Evolutionary conservation across 2,329 filamentous ascomycete genomes (phyloP).

Genomic region (Clarireedia sp.): DNA sequence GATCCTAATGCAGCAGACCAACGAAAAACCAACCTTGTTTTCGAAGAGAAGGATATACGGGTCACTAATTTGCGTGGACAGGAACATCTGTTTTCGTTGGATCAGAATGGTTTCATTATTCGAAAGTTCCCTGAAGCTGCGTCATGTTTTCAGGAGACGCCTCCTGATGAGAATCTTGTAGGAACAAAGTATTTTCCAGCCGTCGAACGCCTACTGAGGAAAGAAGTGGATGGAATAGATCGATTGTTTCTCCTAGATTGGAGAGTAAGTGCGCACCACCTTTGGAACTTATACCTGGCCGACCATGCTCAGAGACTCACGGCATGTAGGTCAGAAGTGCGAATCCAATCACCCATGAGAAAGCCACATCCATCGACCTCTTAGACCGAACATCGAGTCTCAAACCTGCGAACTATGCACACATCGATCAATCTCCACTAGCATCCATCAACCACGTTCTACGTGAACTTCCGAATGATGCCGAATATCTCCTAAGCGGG

Average conservation of each 20-base stretch:
- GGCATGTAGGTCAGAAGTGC: neutral
- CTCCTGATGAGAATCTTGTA: no score
- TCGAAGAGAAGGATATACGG: neutral
- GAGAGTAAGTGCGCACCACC: no score
- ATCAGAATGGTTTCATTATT: conserved; percentile 1
- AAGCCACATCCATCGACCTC: neutral
- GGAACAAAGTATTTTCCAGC: no score
- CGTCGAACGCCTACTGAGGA: no score
- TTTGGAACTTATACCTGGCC: no score
- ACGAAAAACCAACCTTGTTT: no score
- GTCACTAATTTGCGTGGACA: neutral
- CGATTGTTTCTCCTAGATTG: no score
- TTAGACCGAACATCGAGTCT: neutral
- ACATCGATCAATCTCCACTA: neutral
- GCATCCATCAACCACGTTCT: neutral
- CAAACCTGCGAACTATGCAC: neutral
- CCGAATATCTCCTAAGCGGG: no score
- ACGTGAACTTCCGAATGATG: neutral
- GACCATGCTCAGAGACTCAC: no score
- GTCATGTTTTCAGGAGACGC: neutral
- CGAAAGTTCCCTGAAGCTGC: neutral
- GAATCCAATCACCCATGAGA: neutral
- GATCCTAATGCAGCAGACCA: no score
- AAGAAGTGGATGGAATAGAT: no score
- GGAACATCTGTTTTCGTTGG: neutral